Percentiles rank a stretch among this genome's conserved stretches.
Evolutionary conservation across 306 rosid genomes (phyloP).

Genomic region (Fragaria ananassa): DNA sequence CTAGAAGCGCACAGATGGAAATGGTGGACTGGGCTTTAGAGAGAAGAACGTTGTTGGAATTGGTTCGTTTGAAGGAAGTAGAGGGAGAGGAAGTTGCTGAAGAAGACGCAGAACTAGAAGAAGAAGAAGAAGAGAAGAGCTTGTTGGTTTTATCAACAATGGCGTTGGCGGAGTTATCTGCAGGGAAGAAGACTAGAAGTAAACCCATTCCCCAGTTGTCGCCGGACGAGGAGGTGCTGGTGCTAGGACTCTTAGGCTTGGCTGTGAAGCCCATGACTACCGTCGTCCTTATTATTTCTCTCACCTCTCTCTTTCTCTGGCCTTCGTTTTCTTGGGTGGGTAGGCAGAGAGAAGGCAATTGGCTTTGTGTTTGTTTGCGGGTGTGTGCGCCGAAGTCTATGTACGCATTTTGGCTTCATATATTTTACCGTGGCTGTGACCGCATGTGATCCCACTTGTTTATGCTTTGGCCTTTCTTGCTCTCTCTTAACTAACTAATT

Average conservation of each 20-base stretch:
- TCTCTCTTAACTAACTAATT: not conserved
- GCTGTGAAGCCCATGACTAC: conserved; percentile 17
- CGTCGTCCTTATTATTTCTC: no score
- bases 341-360: not conserved
- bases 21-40: conserved; percentile 72
- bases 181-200: conserved; percentile 67
- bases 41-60: conserved; percentile 31
- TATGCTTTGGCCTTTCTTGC: not conserved
- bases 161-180: conserved; percentile 31
- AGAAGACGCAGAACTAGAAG: conserved; percentile 21
- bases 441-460: not conserved
- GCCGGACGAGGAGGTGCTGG: not conserved
- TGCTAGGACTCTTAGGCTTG: conserved; percentile 25
- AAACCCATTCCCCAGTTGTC: conserved; percentile 61
- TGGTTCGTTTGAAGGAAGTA: conserved; percentile 26
- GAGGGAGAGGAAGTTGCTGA: not conserved
- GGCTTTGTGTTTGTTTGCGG: not conserved
- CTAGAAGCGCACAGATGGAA: conserved; percentile 67
- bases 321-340: not conserved
- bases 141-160: conserved; percentile 29
- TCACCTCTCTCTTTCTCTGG: not conserved
- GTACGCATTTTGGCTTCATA: not conserved
- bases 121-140: conserved; percentile 19
- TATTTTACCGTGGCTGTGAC: not conserved
- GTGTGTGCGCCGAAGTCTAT: not conserved